Evolutionary conservation across 257 asterid genomes (phyloP).

Genomic region (Knoxia roxburghii): DNA sequence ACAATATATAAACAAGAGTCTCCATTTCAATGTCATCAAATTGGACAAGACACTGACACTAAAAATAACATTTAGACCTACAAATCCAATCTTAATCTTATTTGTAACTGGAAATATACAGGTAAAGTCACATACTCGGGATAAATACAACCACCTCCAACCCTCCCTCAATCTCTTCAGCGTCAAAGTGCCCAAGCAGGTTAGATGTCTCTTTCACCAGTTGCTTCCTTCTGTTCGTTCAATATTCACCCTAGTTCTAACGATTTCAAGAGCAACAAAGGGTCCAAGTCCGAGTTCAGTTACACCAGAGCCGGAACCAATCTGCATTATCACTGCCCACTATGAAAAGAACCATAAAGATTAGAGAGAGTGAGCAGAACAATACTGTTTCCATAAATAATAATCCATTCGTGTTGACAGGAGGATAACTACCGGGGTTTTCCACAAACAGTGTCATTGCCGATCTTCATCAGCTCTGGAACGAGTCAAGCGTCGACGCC

Average conservation of each 20-base stretch:
- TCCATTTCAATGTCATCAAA: too few relatives aligned
- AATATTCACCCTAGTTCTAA: neutral
- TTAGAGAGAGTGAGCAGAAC: neutral
- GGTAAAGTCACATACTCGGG: neutral
- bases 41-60: too few relatives aligned
- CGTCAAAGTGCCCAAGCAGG: neutral
- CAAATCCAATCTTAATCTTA: too few relatives aligned
- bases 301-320: neutral
- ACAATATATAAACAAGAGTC: too few relatives aligned
- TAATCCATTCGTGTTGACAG: constrained; percentile 1
- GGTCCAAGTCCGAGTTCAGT: neutral
- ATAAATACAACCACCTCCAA: too few relatives aligned
- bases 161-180: neutral
- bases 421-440: constrained; percentile 21
- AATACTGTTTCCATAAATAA: neutral
- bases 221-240: neutral
- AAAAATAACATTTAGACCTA: too few relatives aligned
- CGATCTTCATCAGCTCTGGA: constrained; percentile 39
- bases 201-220: neutral
- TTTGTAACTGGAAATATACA: neutral
- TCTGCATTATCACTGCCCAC: neutral
- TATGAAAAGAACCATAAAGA: constrained; percentile 7
- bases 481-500: constrained; percentile 57
- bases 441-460: constrained; percentile 12
- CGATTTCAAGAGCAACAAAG: neutral